Evolutionary conservation across 306 rosid genomes (phyloP).

Genomic region (Morella rubra): DNA sequence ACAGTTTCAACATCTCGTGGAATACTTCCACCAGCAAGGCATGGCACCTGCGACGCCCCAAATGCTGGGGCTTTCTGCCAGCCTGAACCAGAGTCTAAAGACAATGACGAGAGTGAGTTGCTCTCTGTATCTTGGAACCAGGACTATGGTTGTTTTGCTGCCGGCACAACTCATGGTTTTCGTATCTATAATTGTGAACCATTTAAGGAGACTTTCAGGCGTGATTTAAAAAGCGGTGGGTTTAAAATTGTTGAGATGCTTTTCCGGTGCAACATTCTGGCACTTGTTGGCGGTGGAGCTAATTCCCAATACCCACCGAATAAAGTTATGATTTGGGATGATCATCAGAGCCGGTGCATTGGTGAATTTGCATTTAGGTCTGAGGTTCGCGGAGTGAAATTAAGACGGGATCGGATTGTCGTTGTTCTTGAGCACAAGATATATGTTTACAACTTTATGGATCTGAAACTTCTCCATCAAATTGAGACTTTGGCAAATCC

Average conservation of each 20-base stretch:
- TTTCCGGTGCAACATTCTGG: slow-evolving; percentile 82
- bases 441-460: slow-evolving; percentile 73
- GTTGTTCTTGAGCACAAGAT: slow-evolving; percentile 93
- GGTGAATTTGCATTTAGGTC: slow-evolving; percentile 87
- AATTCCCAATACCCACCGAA: slow-evolving; percentile 78
- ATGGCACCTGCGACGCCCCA: slow-evolving; percentile 41
- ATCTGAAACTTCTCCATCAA: slow-evolving; percentile 89
- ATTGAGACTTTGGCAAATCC: slow-evolving; percentile 84
- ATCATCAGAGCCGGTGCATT: slow-evolving; percentile 80
- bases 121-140: slow-evolving; percentile 86
- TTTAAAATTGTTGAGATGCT: slow-evolving; percentile 93
- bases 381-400: slow-evolving; percentile 78
- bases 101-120: slow-evolving; percentile 47
- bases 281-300: slow-evolving; percentile 81
- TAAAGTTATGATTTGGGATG: slow-evolving; percentile 97
- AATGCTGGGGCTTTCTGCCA: slow-evolving; percentile 44
- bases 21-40: slow-evolving; percentile 47
- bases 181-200: slow-evolving; percentile 85
- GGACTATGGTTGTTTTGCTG: slow-evolving; percentile 83
- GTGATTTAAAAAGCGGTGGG: slow-evolving; percentile 83
- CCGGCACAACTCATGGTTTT: slow-evolving; percentile 88
- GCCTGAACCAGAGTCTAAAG: slow-evolving; percentile 44
- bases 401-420: slow-evolving; percentile 78
- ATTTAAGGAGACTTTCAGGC: slow-evolving; percentile 82
- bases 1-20: slow-evolving; percentile 54